phyloP scores from a whole-genome alignment of 345 rosid species.

The Eucalyptus decipiens region DNA sequence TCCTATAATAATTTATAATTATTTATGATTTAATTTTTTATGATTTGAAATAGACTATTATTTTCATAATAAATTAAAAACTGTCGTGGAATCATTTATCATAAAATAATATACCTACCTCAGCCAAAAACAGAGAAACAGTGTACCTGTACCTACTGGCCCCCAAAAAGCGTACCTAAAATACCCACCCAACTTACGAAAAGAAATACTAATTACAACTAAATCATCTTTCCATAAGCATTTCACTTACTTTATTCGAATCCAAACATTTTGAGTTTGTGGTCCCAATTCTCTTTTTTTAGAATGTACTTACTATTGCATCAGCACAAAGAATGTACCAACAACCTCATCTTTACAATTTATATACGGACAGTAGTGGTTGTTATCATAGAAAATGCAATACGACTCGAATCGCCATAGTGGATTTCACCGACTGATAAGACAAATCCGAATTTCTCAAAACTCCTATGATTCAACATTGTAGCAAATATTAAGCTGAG shows the following conservation, averaged over 20 bases:
- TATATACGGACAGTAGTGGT: background rate
- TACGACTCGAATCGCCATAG: background rate
- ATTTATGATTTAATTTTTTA: accelerated
- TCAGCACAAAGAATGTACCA: background rate
- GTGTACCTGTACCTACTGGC: background rate
- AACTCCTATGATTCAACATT: background rate
- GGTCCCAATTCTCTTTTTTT: background rate
- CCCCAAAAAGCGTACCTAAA: background rate
- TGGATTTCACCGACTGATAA: background rate
- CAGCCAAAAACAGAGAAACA: no score
- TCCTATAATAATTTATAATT: no score
- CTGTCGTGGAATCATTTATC: no score
- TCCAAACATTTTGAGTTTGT: background rate
- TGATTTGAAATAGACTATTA: accelerated
- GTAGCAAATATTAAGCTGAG: background rate
- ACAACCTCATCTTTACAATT: background rate
- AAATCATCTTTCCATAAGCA: background rate
- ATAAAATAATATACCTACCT: no score
- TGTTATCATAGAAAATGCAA: background rate
- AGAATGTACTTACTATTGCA: background rate
- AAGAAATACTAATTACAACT: background rate
- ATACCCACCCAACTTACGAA: background rate
- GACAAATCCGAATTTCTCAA: background rate
- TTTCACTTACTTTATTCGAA: background rate
- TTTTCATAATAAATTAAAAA: no score